Conservation (phyloP, 108 stramenopile species). For the Nannochloropsis salina region DNA sequence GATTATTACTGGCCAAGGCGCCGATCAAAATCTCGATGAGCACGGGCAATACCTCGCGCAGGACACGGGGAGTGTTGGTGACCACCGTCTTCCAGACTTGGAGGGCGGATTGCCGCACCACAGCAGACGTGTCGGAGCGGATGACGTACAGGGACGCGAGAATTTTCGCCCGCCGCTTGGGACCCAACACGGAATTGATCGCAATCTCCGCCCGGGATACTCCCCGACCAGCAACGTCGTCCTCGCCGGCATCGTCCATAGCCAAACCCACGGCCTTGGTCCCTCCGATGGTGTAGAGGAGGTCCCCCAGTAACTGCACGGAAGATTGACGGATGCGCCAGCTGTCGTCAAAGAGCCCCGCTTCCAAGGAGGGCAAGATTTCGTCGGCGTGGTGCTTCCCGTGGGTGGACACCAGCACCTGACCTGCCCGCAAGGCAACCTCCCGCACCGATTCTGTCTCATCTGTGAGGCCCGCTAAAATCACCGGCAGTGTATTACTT, state of each 20-base stretch:
- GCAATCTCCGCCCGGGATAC: slow-evolving; percentile 46
- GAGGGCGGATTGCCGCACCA: slow-evolving; percentile 85
- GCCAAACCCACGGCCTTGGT: slow-evolving; percentile 60
- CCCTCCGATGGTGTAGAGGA: slow-evolving; percentile 87
- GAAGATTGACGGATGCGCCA: slow-evolving; percentile 88
- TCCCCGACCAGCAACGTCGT: slow-evolving; percentile 43
- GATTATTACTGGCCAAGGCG: slow-evolving; percentile 58
- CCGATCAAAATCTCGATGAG: slow-evolving; percentile 77
- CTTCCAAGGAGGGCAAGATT: slow-evolving; percentile 83
- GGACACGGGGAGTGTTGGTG: slow-evolving; percentile 79
- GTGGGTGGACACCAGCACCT: slow-evolving; percentile 83
- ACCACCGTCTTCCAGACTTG: slow-evolving; percentile 98
- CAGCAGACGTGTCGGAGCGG: slow-evolving; percentile 73
- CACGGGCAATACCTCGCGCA: slow-evolving; percentile 83
- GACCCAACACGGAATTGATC: slow-evolving; percentile 63
- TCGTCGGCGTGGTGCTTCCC: slow-evolving; percentile 80
- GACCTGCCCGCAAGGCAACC: slow-evolving; percentile 86
- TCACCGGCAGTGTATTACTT: slow-evolving; percentile 75
- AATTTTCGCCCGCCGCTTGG: slow-evolving; percentile 67
- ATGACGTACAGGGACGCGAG: slow-evolving; percentile 86
- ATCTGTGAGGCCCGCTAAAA: slow-evolving; percentile 89
- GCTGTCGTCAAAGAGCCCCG: slow-evolving; percentile 79
- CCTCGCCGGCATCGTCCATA: slow-evolving; percentile 30
- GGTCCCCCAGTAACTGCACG: slow-evolving; percentile 84
- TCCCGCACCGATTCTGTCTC: slow-evolving; percentile 86